Base-by-base conservation (phyloP, 768 basidiomycete species). In the Candolleomyces eurysporus region DNA sequence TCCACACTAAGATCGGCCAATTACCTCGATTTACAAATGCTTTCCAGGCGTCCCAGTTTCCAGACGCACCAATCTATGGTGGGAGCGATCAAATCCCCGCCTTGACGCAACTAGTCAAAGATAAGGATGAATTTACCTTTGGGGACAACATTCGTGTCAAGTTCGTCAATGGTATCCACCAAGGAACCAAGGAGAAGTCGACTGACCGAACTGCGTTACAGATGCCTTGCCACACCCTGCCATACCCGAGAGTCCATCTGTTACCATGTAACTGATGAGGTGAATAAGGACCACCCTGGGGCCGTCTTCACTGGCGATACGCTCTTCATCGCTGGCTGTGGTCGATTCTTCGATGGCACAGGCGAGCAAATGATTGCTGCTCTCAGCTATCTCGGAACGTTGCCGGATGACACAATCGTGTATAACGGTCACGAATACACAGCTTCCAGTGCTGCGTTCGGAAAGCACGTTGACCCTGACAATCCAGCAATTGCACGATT, bases 171-270 rank as follows among this genome's bases (percentile, higher is more conserved):
- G 39, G 32, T 39, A 17, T 57, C 39, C 60, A 42, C 61, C 63
- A 45, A 61, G 58, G 48, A 16, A 42, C 61, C 63, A 45, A 61
- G 58, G 48, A 16, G 36, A 36, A 11, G 11, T 6, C 8, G 36
- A 48, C 57, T 50, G 30, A 63, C 48, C 49, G 14, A 32, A 52
- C 46, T 21, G 39, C 43, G 31, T 26, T 50, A 14, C 62, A 91
- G 92, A 72, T 92, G 90, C 73, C 76, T 94, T 22, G 88, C 91
- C 26, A 95, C 92, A 0, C 92, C 94, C 1, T 96, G 94, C 75
- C 96, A 98, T 73, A 98, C 96, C 3, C 91, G 92, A 71, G 96
- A 98, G 75, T 97, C 96, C 16, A 96, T 96, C 67, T 97, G 92
- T 79, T 98, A 87, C 79, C 82, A 90, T 71, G 82, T 87, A 58